A percentile compares a stretch with the other conserved stretches of the same genome.
These are phyloP conservation scores for Emericellopsis cladophorae DNA, from an alignment of 2,329 filamentous ascomycete genomes.

Conservation along the genomic window DNA sequence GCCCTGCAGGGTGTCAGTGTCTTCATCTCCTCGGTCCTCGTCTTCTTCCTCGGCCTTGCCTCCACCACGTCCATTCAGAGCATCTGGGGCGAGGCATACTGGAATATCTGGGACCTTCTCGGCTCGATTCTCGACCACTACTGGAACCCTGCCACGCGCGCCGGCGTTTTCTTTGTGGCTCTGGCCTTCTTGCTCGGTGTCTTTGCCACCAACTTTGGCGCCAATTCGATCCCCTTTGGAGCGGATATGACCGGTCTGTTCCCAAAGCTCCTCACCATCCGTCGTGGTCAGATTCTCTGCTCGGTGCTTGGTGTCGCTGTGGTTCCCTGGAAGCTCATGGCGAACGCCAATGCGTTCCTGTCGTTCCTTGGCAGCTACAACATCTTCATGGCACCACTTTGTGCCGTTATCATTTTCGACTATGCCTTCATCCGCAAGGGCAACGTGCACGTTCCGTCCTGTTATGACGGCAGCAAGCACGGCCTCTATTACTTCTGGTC, in stretches of 20 bases:
- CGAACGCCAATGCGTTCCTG: slow-evolving; percentile 9
- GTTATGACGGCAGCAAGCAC: slow-evolving; percentile 12
- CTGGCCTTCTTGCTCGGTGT: slow-evolving; percentile 10
- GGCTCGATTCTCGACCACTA: slow-evolving; percentile 21
- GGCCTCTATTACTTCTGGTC: slow-evolving; percentile 18
- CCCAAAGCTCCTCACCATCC: slow-evolving; percentile 17
- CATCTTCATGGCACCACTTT: slow-evolving; percentile 14
- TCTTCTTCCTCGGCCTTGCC: slow-evolving; percentile 15
- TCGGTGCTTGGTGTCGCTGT: slow-evolving; percentile 15
- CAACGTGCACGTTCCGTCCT: slow-evolving; percentile 13
- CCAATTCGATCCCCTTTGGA: slow-evolving; percentile 19
- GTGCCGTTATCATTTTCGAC: slow-evolving; percentile 19
- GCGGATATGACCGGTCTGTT: slow-evolving; percentile 18
- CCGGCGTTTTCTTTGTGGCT: slow-evolving; percentile 16
- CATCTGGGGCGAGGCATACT: slow-evolving; percentile 18
- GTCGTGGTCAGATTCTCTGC: slow-evolving; percentile 17
- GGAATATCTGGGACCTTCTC: slow-evolving; percentile 20
- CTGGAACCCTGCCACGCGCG: slow-evolving; percentile 13
- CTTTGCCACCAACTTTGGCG: slow-evolving; percentile 12
- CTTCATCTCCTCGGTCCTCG: slow-evolving; percentile 11
- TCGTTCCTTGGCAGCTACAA: slow-evolving; percentile 13
- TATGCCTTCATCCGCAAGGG: slow-evolving; percentile 18
- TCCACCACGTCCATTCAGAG: slow-evolving; percentile 18
- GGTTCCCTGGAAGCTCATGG: slow-evolving; percentile 17
- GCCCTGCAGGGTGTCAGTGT: slow-evolving; percentile 15